These are phyloP conservation scores for Peronospora farinosa DNA, from an alignment of 352 stramenopile genomes.

Conservation along the genomic window DNA sequence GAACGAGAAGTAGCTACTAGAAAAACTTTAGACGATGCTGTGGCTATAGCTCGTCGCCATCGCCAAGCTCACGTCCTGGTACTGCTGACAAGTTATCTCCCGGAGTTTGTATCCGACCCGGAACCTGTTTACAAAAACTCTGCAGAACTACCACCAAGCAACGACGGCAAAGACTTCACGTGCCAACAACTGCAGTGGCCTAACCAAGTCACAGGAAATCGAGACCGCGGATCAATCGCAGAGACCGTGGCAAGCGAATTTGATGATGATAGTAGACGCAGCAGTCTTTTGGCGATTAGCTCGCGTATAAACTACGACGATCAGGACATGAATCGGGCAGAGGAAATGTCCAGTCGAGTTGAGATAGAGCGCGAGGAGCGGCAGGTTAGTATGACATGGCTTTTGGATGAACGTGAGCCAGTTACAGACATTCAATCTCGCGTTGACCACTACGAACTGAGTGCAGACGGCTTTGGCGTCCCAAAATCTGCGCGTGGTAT, in stretches of 20 bases:
- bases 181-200: conserved; percentile 12
- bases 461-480: conserved; percentile 32
- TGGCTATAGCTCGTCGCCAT: conserved; percentile 44
- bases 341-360: conserved; percentile 23
- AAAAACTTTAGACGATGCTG: conserved; percentile 39
- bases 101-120: conserved; percentile 33
- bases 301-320: conserved; percentile 28
- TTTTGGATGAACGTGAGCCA: conserved; percentile 35
- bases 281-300: conserved; percentile 16
- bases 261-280: conserved; percentile 29
- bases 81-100: conserved; percentile 62
- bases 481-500: conserved; percentile 23
- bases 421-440: conserved; percentile 31
- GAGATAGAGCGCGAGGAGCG: conserved; percentile 34
- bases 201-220: conserved; percentile 6
- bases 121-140: conserved; percentile 21
- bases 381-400: conserved; percentile 32
- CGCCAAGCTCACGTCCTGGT: conserved; percentile 64
- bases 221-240: conserved; percentile 27
- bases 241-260: conserved; percentile 35
- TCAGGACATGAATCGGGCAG: conserved; percentile 11
- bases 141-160: conserved; percentile 2
- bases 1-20: conserved; percentile 21
- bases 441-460: conserved; percentile 17
- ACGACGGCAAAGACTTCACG: not conserved